phyloP scores from a whole-genome alignment of 2,329 filamentous ascomycete genomes.

The Diplodia sapinea region DNA sequence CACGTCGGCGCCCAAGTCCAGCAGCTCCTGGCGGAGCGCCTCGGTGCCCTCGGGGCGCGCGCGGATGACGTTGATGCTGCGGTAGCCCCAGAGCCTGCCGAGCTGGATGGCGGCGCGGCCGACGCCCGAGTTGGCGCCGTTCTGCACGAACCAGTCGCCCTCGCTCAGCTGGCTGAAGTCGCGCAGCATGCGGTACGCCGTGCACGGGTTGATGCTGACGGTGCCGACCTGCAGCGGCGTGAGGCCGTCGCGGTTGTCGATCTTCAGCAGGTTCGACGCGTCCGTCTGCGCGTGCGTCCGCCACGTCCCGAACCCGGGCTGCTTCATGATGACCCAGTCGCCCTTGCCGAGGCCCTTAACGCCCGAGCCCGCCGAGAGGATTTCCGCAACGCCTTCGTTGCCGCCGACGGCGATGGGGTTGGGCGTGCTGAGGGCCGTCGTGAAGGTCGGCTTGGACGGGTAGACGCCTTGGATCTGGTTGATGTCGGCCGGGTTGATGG shows the following conservation, averaged over 20 bases:
- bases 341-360: constrained; percentile 70
- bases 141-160: constrained; percentile 97
- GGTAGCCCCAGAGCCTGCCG: constrained; percentile 81
- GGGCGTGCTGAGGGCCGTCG: constrained; percentile 74
- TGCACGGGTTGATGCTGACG: constrained; percentile 90
- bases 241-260: constrained; percentile 73
- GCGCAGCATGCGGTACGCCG: constrained; percentile 89
- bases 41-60: constrained; percentile 70
- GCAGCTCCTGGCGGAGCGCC: constrained; percentile 65
- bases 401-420: constrained; percentile 79
- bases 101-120: constrained; percentile 91
- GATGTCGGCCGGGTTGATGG: constrained; percentile 96
- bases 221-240: constrained; percentile 81
- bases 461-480: constrained; percentile 98
- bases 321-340: constrained; percentile 92
- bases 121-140: constrained; percentile 93
- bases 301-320: constrained; percentile 89
- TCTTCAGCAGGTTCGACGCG: constrained; percentile 66
- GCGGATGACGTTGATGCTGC: constrained; percentile 88
- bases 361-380: constrained; percentile 70
- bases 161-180: constrained; percentile 72
- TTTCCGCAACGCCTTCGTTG: constrained; percentile 93
- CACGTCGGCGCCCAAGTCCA: constrained; percentile 65
- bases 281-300: constrained; percentile 80
- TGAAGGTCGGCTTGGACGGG: constrained; percentile 81